Evolutionary conservation across 2,329 filamentous ascomycete genomes (phyloP).

Genomic region (Chaetomiaceae sp.): DNA sequence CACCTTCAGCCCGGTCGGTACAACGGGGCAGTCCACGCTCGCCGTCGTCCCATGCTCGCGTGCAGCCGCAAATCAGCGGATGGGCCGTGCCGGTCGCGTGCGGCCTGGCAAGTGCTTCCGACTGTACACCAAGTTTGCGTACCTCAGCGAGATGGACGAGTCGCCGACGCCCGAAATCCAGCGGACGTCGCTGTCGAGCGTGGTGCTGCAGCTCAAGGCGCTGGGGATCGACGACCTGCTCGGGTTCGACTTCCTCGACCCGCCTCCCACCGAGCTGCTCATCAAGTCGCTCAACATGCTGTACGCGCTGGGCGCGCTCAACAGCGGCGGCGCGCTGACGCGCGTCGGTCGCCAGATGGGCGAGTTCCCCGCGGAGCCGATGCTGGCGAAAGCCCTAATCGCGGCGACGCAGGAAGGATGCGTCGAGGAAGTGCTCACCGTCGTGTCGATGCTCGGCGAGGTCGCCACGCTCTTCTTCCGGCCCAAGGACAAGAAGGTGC

Average conservation of each 20-base stretch:
- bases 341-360: constrained; percentile 91
- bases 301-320: constrained; percentile 83
- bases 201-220: constrained; percentile 81
- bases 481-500: constrained; percentile 94
- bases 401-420: constrained; percentile 87
- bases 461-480: constrained; percentile 85
- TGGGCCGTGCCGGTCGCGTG: constrained; percentile 86
- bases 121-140: constrained; percentile 88
- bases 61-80: constrained; percentile 87
- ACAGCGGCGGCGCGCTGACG: constrained; percentile 81
- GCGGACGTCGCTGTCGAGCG: constrained; percentile 76
- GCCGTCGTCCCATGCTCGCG: constrained; percentile 87
- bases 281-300: constrained; percentile 85
- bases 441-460: constrained; percentile 92
- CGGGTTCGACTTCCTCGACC: constrained; percentile 94
- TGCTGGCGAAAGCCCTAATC: constrained; percentile 83
- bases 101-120: constrained; percentile 90
- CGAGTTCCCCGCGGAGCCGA: constrained; percentile 88
- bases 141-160: constrained; percentile 91
- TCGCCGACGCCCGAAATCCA: constrained; percentile 90
- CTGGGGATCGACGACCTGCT: constrained; percentile 88
- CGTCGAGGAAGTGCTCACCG: constrained; percentile 84
- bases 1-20: constrained; percentile 70
- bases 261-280: constrained; percentile 81
- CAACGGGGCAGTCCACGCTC: constrained; percentile 83